phyloP scores from a whole-genome alignment of 1,284 basidiomycete species.

The Grifola frondosa region DNA sequence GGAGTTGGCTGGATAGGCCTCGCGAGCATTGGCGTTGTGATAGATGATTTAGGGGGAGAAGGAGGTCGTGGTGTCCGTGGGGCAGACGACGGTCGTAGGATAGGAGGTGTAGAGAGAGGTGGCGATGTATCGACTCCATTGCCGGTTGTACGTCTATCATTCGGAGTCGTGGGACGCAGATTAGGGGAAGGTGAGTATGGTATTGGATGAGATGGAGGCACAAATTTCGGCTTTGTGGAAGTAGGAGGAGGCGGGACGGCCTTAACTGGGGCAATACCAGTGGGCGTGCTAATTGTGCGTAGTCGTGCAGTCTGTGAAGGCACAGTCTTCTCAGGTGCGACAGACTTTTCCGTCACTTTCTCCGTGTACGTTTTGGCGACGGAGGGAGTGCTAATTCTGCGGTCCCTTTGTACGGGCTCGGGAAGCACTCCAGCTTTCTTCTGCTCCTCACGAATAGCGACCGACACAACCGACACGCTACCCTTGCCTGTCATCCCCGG shows the following conservation, averaged over 20 bases:
- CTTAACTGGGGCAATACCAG: constrained; percentile 12
- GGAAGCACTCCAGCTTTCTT: too few relatives aligned
- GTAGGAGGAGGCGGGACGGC: constrained; percentile 7
- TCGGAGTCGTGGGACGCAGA: constrained; percentile 16
- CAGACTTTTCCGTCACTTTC: constrained; percentile 30
- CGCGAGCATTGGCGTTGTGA: constrained; percentile 48
- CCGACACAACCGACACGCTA: constrained; percentile 19
- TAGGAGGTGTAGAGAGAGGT: constrained; percentile 24
- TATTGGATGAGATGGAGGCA: constrained; percentile 12
- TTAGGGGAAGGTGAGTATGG: constrained; percentile 16
- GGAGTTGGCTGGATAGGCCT: constrained; percentile 55
- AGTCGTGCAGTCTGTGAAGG: constrained; percentile 30
- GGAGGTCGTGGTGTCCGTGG: constrained; percentile 33
- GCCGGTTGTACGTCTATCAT: constrained; percentile 6
- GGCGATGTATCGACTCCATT: constrained; percentile 9
- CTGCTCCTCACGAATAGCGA: constrained; percentile 15
- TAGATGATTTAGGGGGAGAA: constrained; percentile 36
- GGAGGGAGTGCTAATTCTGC: constrained; percentile 36
- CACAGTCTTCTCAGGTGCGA: constrained; percentile 21
- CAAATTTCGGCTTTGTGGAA: constrained; percentile 12
- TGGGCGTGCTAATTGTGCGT: constrained; percentile 38
- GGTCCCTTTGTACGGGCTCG: constrained; percentile 26
- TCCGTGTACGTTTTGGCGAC: constrained; percentile 34
- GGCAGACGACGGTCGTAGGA: constrained; percentile 16
- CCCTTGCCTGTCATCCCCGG: constrained; percentile 55